phyloP scores from a whole-genome alignment of 2,329 filamentous ascomycete genomes.

The Sporothrix dimorphospora region DNA sequence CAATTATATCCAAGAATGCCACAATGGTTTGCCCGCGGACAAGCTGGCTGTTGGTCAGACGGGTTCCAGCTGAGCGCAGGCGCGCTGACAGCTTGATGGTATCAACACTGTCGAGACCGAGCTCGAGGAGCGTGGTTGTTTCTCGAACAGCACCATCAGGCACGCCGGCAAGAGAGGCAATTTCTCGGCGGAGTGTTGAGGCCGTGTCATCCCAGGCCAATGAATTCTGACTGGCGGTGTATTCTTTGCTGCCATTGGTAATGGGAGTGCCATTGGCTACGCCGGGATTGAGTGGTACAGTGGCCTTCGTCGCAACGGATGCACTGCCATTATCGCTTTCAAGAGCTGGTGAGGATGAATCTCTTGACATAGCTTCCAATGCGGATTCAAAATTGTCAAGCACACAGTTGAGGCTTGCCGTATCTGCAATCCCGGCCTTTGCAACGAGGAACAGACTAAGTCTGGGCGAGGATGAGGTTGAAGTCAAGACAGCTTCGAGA shows the following conservation, averaged over 20 bases:
- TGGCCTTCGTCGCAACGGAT: background rate
- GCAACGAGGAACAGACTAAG: constrained; percentile 64
- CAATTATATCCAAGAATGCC: constrained; percentile 53
- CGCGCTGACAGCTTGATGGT: constrained; percentile 80
- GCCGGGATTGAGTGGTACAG: background rate
- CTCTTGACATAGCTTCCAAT: constrained; percentile 36
- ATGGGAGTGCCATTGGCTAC: no score
- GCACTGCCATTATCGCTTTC: background rate
- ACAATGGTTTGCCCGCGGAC: constrained; percentile 72
- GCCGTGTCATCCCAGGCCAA: constrained; percentile 66
- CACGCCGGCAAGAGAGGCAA: constrained; percentile 64
- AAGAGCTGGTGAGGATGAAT: constrained; percentile 23
- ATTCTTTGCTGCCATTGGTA: background rate
- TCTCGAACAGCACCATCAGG: constrained; percentile 56
- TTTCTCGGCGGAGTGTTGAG: constrained; percentile 58
- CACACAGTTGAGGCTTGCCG: constrained; percentile 40
- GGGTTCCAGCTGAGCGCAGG: constrained; percentile 63
- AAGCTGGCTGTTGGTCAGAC: constrained; percentile 72
- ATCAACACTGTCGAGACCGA: constrained; percentile 92
- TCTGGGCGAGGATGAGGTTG: constrained; percentile 7
- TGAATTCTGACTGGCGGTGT: no score
- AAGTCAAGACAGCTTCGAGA: constrained; percentile 68
- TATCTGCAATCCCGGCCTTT: constrained; percentile 48
- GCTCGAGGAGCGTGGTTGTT: constrained; percentile 70
- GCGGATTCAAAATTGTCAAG: constrained; percentile 47